These are phyloP conservation scores for Erythrobasidium yunnanense DNA, from an alignment of 768 basidiomycete genomes.

Conservation along the genomic window DNA sequence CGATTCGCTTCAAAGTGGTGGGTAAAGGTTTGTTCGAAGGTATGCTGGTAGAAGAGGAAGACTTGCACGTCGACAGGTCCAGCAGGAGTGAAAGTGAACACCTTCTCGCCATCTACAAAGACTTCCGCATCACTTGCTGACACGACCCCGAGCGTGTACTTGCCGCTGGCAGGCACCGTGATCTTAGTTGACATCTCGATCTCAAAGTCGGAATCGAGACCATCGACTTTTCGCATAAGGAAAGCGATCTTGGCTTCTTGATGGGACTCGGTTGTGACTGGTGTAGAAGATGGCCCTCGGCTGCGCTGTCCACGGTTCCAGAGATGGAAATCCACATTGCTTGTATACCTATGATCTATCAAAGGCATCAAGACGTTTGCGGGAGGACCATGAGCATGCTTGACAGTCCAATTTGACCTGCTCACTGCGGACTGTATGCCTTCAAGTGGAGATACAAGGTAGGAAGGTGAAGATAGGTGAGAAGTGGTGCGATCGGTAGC, in stretches of 20 bases:
- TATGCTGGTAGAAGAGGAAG: slow-evolving; percentile 6
- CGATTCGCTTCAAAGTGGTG: background rate
- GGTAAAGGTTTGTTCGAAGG: background rate
- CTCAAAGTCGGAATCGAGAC: background rate
- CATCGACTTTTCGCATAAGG: background rate
- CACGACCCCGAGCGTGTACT: background rate
- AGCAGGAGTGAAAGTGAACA: background rate
- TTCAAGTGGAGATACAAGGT: background rate
- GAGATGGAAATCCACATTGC: background rate
- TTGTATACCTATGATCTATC: background rate
- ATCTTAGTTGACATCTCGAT: background rate
- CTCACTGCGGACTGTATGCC: background rate
- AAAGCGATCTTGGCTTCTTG: background rate
- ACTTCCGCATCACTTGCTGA: background rate
- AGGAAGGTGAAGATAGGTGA: background rate
- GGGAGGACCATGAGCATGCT: background rate
- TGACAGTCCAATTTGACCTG: background rate
- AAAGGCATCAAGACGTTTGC: background rate
- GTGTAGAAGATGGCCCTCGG: background rate
- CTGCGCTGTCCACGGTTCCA: background rate
- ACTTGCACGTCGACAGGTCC: background rate
- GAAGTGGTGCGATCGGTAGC: background rate
- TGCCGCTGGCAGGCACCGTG: background rate
- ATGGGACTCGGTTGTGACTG: background rate
- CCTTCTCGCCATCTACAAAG: background rate